Base-by-base conservation (phyloP, 345 rosid species). In the Jatropha curcas region DNA sequence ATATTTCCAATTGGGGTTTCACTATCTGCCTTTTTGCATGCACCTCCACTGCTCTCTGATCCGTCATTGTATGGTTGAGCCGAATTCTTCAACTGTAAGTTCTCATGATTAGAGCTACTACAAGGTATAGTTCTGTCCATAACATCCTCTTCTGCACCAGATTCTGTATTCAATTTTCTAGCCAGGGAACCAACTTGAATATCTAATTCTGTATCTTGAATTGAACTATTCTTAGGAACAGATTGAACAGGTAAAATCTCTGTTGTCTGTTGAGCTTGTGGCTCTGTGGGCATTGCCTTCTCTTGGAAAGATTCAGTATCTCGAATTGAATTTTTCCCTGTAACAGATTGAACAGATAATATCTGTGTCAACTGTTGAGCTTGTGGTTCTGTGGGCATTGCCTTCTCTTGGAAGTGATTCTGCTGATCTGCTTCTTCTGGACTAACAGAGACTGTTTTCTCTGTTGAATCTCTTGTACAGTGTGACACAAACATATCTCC, bases 101-200 rank as follows among this genome's bases (percentile, higher is more conserved):
- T 77, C 67, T 77, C 80, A 56, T 71, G 60, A 76, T 65, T 71
- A 67, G 82, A 65, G 39, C 70, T 77, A 72, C 35, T 33, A 62
- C 34, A 76, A 43, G 35, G 60, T 41, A 27, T 63, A 64, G 10
- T 74, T 65, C 68, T 61, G 8, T 53, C 33, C 58, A 67, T 14
- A 9, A 71, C 74, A 78, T 27, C 67, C 37, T 77, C 64, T 59
- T 77, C 76, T 46, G n/a, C 65, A n/a, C 71, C 81, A 35, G 75
- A 66, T 56, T 67, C 77, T 65, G 39, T 34, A 59, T 77, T 65
- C 48, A 45, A 77, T 62, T 56, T 66, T 39, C 64, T 59, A 45
- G 50, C 37, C 27, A 62, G 73, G 30, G 71, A 75, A 79, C 48
- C 73, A 76, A 57, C 65, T 67, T 59, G 52, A 45, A 71, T 68